These are phyloP conservation scores for Sphagnum tenellum DNA, from an alignment of 225 moss, liverwort and hornwort genomes.

Conservation along the genomic window DNA sequence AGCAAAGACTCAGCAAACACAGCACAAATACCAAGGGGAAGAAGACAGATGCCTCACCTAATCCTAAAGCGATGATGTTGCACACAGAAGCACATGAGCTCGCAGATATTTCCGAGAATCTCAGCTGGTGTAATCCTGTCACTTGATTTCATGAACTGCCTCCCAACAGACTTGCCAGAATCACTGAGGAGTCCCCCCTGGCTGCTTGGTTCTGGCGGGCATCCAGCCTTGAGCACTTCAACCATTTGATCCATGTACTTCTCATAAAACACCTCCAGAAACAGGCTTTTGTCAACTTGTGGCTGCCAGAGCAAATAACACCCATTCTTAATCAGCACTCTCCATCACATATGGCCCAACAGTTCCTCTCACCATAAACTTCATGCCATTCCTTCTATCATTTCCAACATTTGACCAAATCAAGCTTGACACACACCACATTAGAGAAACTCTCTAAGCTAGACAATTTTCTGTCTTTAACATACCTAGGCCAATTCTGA, in stretches of 20 bases:
- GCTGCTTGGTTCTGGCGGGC: conserved; percentile 37
- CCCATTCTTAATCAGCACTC: too few species aligned
- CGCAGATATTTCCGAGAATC: conserved; percentile 89
- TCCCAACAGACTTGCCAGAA: conserved; percentile 31
- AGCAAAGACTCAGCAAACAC: too few species aligned
- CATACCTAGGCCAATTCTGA: too few species aligned
- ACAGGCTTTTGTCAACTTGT: conserved; percentile 53
- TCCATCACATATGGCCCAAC: too few species aligned
- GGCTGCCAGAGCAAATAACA: conserved; percentile 11
- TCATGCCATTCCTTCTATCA: too few species aligned
- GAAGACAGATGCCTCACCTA: conserved; percentile 38
- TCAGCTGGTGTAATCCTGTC: conserved; percentile 54
- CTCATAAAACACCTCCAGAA: conserved; percentile 87
- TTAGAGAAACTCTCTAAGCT: too few species aligned
- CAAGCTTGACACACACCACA: too few species aligned
- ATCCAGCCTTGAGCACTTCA: conserved; percentile 70
- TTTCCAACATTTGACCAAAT: too few species aligned
- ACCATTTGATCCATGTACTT: conserved; percentile 97
- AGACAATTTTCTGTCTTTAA: too few species aligned
- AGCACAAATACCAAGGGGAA: too few species aligned
- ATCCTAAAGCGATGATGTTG: conserved; percentile 88
- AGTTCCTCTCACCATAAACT: too few species aligned
- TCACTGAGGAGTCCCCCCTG: conserved; percentile 34
- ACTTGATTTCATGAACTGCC: conserved; percentile 13
- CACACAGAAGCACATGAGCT: conserved; percentile 97